Percentiles rank a stretch among this genome's conserved stretches.
Conservation (phyloP, 164 flowering plant species). For the Annona cherimola region DNA sequence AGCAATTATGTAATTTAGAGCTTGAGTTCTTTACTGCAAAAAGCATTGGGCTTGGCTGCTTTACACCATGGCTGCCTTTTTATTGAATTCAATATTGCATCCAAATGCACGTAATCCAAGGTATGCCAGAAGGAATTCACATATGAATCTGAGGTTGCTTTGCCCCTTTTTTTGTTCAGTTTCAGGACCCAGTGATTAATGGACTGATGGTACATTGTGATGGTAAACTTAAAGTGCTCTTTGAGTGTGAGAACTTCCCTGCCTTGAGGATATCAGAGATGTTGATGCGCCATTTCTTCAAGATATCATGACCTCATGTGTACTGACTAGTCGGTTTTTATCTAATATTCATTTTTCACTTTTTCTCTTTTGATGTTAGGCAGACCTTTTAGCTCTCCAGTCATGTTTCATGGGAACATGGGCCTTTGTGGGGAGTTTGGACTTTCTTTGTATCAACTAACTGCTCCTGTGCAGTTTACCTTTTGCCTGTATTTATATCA, state of each 20-base stretch:
- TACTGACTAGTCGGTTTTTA: constrained; percentile 36
- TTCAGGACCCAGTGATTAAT: constrained; percentile 60
- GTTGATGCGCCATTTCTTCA: constrained; percentile 57
- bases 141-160: background rate
- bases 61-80: background rate
- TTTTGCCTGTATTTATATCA: background rate
- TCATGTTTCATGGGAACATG: background rate
- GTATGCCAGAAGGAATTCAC: background rate
- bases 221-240: constrained; percentile 71
- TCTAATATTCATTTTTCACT: background rate
- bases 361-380: background rate
- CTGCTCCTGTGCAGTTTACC: background rate
- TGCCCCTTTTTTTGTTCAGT: background rate
- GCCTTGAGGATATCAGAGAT: constrained; percentile 59
- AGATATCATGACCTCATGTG: constrained; percentile 33
- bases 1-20: background rate
- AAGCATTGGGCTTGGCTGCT: background rate
- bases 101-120: background rate
- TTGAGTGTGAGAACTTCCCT: constrained; percentile 73
- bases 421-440: background rate
- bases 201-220: constrained; percentile 58
- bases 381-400: background rate
- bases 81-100: background rate
- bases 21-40: background rate
- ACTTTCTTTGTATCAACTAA: background rate